These are phyloP conservation scores for Sphaerobolus stellatus DNA, from an alignment of 1,284 basidiomycete genomes.

Conservation along the genomic window DNA sequence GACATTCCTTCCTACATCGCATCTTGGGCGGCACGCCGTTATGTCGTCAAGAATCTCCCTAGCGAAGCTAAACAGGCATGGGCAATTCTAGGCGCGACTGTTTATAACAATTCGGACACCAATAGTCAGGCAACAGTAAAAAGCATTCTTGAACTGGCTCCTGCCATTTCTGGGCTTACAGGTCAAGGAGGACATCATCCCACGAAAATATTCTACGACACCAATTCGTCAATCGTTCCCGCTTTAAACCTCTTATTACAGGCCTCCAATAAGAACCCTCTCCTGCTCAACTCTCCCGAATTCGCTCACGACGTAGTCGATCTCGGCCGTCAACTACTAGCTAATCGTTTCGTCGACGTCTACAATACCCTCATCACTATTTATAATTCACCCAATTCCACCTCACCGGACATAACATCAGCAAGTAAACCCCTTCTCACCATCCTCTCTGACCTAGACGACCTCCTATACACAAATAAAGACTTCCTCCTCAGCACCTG, in stretches of 20 bases:
- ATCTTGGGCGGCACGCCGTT: conserved; percentile 39
- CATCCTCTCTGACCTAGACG: conserved; percentile 39
- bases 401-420: conserved; percentile 21
- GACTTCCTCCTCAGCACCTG: conserved; percentile 39
- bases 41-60: conserved; percentile 29
- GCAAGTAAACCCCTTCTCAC: conserved; percentile 30
- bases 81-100: conserved; percentile 37
- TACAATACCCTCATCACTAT: conserved; percentile 33
- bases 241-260: conserved; percentile 36
- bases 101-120: conserved; percentile 39
- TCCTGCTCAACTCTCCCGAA: conserved; percentile 31
- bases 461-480: conserved; percentile 35
- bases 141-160: conserved; percentile 39
- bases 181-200: conserved; percentile 35
- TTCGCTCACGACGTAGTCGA: conserved; percentile 45
- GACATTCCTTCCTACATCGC: conserved; percentile 32
- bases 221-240: conserved; percentile 36
- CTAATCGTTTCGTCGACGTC: conserved; percentile 38
- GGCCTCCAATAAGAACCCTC: conserved; percentile 23
- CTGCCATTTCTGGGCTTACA: conserved; percentile 33
- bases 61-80: conserved; percentile 35
- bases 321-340: conserved; percentile 40
- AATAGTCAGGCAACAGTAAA: conserved; percentile 39
- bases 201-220: conserved; percentile 40
- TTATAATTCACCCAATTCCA: conserved; percentile 27